A percentile compares a stretch with the other conserved stretches of the same genome.
Conservation (phyloP, 441 rosid species). For the Erodium chrysanthum region DNA sequence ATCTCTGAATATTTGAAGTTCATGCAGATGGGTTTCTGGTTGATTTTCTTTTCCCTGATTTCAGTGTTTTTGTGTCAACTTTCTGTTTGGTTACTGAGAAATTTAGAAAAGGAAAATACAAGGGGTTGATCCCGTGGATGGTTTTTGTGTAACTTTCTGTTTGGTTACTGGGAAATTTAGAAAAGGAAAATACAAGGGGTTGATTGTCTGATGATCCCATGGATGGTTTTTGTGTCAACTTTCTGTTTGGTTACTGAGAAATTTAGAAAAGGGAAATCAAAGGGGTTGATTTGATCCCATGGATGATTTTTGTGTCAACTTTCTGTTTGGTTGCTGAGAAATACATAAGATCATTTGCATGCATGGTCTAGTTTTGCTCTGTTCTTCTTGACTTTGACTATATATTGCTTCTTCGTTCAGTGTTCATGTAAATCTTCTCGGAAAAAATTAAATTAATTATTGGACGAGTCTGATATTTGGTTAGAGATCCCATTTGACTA, state of each 20-base stretch:
- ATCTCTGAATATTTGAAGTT: neutral
- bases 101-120: neutral
- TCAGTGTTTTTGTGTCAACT: neutral
- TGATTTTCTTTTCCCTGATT: conserved; percentile 7
- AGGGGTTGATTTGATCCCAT: neutral
- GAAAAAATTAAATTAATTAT: no score
- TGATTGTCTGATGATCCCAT: neutral
- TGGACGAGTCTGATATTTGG: neutral
- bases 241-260: conserved; percentile 8
- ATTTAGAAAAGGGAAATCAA: conserved; percentile 7
- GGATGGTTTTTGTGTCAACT: neutral
- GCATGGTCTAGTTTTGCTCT: neutral
- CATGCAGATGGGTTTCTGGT: neutral
- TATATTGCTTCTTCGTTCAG: neutral
- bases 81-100: conserved; percentile 21
- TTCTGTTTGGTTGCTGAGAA: neutral
- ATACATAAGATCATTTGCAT: neutral
- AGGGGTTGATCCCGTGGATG: neutral
- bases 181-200: conserved; percentile 3
- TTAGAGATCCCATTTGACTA: neutral
- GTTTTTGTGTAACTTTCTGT: conserved; percentile 3
- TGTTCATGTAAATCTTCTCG: neutral
- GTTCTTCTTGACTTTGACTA: neutral
- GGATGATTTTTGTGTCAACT: neutral
- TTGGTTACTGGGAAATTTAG: conserved; percentile 19